Evolutionary conservation across 2,329 filamentous ascomycete genomes (phyloP).

Genomic region (Tolypocladium ophioglossoides): DNA sequence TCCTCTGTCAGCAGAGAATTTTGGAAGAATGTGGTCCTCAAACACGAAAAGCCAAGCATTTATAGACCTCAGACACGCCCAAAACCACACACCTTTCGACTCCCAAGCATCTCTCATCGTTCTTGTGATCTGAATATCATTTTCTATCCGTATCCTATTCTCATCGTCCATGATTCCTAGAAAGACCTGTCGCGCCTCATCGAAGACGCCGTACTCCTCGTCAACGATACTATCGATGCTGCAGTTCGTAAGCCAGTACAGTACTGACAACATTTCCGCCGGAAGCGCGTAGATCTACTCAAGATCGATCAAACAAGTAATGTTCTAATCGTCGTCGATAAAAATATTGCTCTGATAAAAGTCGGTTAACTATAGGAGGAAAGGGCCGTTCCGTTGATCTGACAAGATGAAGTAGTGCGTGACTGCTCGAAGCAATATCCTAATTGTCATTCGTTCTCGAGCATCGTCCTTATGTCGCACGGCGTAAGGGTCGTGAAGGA

Average conservation of each 20-base stretch:
- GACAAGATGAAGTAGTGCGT: slow-evolving; percentile 15
- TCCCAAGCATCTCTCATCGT: slow-evolving; percentile 8
- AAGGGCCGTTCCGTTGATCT: slow-evolving; percentile 14
- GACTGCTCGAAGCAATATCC: slow-evolving; percentile 13
- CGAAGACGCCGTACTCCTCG: slow-evolving; percentile 5
- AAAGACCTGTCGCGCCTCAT: slow-evolving; percentile 6
- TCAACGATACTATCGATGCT: slow-evolving; percentile 9
- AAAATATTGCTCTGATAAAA: slow-evolving; percentile 23
- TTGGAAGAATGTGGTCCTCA: slow-evolving; percentile 10
- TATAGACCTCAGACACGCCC: slow-evolving; percentile 8
- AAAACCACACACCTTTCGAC: slow-evolving; percentile 13
- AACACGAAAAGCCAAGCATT: slow-evolving; percentile 11
- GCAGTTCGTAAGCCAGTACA: slow-evolving; percentile 19
- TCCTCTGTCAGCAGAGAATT: slow-evolving; percentile 5
- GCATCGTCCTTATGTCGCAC: slow-evolving; percentile 14
- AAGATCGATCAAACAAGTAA: slow-evolving; percentile 20
- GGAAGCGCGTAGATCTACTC: slow-evolving; percentile 22
- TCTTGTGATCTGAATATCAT: slow-evolving; percentile 6
- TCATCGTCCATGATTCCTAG: slow-evolving; percentile 8
- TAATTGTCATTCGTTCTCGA: slow-evolving; percentile 15
- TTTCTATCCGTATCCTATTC: neutral
- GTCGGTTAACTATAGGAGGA: slow-evolving; percentile 17
- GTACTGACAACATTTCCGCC: slow-evolving; percentile 18
- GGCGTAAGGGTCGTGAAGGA: slow-evolving; percentile 17
- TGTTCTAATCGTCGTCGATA: slow-evolving; percentile 22